Percentiles rank a stretch among this genome's conserved stretches.
phyloP scores from a whole-genome alignment of 2,329 filamentous ascomycete genomes.

The Periglandula ipomoeae region DNA sequence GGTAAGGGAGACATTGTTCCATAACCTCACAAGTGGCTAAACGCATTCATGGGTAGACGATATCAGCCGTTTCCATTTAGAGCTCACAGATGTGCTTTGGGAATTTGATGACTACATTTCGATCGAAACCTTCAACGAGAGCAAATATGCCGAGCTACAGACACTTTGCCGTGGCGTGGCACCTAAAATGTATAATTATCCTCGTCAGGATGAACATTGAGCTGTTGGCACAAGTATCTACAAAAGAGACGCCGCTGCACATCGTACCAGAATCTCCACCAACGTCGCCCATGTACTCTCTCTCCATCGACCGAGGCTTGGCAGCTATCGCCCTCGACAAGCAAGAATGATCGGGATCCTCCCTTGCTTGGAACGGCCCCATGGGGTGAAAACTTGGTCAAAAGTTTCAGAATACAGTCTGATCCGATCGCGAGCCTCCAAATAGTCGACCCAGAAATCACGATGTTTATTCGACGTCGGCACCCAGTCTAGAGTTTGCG shows the following conservation, averaged over 20 bases:
- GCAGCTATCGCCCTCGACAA: not conserved
- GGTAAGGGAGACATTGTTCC: constrained; percentile 26
- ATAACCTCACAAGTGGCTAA: not conserved
- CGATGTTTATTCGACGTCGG: not conserved
- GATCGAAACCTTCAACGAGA: constrained; percentile 37
- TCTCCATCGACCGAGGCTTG: constrained; percentile 1
- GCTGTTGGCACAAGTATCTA: constrained; percentile 17
- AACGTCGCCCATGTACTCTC: not conserved
- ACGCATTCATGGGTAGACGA: constrained; percentile 28
- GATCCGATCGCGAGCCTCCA: not conserved
- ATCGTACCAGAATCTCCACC: constrained; percentile 10
- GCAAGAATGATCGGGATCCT: not conserved
- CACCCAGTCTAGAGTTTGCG: constrained; percentile 3
- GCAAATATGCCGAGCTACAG: constrained; percentile 39
- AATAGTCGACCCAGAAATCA: not conserved
- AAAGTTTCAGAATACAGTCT: not conserved
- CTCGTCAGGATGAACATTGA: constrained; percentile 45
- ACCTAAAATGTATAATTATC: constrained; percentile 38
- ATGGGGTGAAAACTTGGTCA: not conserved
- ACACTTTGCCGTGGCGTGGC: constrained; percentile 39
- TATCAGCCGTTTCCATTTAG: constrained; percentile 36
- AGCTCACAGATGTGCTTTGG: constrained; percentile 42
- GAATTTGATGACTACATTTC: constrained; percentile 48
- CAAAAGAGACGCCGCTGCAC: constrained; percentile 10
- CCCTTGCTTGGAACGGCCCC: not conserved